These are phyloP conservation scores for Suillus plorans DNA, from an alignment of 768 basidiomycete species.

Conservation along the genomic window DNA sequence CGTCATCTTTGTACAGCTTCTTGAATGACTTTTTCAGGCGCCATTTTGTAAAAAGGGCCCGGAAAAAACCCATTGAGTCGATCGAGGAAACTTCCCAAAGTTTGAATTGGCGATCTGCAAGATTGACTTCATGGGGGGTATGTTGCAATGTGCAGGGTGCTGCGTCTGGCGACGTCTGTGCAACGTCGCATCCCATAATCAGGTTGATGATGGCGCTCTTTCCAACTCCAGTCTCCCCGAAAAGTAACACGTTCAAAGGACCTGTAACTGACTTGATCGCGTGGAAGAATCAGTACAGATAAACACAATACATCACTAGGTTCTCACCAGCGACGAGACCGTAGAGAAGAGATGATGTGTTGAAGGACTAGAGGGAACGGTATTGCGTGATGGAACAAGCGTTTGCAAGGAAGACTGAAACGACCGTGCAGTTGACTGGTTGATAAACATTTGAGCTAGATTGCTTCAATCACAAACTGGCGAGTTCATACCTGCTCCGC, in stretches of 20 bases:
- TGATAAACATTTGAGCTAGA: neutral
- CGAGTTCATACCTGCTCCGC: neutral
- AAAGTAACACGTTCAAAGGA: constrained; percentile 38
- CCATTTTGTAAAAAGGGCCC: constrained; percentile 16
- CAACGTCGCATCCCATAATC: constrained; percentile 30
- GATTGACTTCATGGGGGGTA: constrained; percentile 19
- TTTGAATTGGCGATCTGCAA: constrained; percentile 17
- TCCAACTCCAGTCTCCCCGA: constrained; percentile 42
- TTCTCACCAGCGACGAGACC: neutral
- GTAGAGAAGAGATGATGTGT: neutral
- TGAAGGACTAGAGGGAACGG: neutral
- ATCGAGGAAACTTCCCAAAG: constrained; percentile 36
- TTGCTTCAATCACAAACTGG: neutral
- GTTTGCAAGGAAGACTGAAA: neutral
- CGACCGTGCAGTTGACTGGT: neutral
- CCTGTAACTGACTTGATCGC: neutral
- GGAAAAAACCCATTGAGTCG: constrained; percentile 25
- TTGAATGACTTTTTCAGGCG: constrained; percentile 21
- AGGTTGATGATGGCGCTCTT: constrained; percentile 48
- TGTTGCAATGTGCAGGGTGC: constrained; percentile 38
- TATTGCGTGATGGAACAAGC: neutral
- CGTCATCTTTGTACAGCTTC: constrained; percentile 32
- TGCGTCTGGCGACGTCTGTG: constrained; percentile 30
- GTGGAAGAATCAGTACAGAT: neutral
- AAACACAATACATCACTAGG: neutral